phyloP scores from a whole-genome alignment of 2,329 filamentous ascomycete genomes.

The Arthroderma uncinatum region DNA sequence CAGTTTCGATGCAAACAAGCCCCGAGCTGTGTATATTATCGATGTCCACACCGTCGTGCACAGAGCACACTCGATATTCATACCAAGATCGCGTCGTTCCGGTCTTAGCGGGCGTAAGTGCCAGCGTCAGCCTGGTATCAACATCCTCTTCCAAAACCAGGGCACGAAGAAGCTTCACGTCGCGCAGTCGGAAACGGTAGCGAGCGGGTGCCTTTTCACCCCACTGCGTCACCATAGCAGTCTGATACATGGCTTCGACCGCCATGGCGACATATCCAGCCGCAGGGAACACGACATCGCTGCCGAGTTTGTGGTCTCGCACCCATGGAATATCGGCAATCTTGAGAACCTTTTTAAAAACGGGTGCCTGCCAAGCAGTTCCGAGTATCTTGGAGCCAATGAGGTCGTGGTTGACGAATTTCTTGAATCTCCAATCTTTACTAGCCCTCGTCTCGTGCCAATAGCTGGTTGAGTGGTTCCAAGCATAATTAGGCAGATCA shows the following conservation, averaged over 20 bases:
- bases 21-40: too few species aligned
- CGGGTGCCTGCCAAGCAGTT: background rate
- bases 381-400: conserved; percentile 18
- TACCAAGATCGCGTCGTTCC: too few species aligned
- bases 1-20: too few species aligned
- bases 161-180: too few species aligned
- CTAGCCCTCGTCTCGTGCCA: conserved; percentile 13
- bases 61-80: too few species aligned
- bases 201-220: too few species aligned
- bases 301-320: conserved; percentile 29
- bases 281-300: conserved; percentile 24
- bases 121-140: too few species aligned
- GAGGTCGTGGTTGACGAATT: conserved; percentile 18
- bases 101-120: too few species aligned
- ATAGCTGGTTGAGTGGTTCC: conserved; percentile 12
- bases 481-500: conserved; percentile 14
- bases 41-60: too few species aligned
- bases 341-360: conserved; percentile 26
- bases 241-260: conserved; percentile 20
- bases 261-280: conserved; percentile 19
- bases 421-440: conserved; percentile 5
- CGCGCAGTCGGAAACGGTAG: too few species aligned
- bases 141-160: too few species aligned
- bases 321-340: conserved; percentile 31
- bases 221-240: too few species aligned